Evolutionary conservation across 495 filamentous ascomycete species (phyloP), one percentile per base, ranked within the genome.

Genomic region (Talaromyces stipitatus): DNA sequence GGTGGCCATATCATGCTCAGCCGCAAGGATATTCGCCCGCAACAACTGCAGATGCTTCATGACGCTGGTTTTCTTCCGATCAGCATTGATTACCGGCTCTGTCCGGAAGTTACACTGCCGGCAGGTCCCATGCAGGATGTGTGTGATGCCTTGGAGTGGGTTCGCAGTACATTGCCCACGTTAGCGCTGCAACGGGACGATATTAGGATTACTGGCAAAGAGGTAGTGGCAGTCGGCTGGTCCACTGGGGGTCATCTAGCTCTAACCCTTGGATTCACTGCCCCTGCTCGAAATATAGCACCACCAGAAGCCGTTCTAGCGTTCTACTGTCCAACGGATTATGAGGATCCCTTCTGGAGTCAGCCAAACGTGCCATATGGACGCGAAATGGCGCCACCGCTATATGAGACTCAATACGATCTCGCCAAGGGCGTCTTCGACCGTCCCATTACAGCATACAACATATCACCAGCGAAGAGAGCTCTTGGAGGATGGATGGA

Each of bases 51-150:
- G 7, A 29, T 67, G 0, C 65, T 82, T 0, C 64, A 79, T 2
- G 48, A 62, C 0, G 57, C 58, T 2, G 79, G 78, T 3, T 70
- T 82, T 54, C 58, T 84, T 1, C 79, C 81, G 5, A 65, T 84
- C 20, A 79, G 76, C 57, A 53, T 81, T 5, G 81, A 85, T 59
- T 78, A 84, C 62, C 61, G 81, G 12, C 72, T 85, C 1, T 83
- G 81, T 58, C 82, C 82, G 0, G 80, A 85, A 52, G 57, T 70
- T 2, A 72, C 12, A 11, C 56, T 83, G 0, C 2, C 62, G n/a
- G 72, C 81, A 1, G 82, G 82, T 0, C 68, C 80, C 6, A 78
- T 85, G 66, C 53, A 51, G 0, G 82, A 84, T 61, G 70, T 73
- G 14, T 50, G 64, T 29, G 72, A 79, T 55, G 81, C 79, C 1